phyloP scores from a whole-genome alignment of 345 rosid species.

The Stellera chamaejasme region DNA sequence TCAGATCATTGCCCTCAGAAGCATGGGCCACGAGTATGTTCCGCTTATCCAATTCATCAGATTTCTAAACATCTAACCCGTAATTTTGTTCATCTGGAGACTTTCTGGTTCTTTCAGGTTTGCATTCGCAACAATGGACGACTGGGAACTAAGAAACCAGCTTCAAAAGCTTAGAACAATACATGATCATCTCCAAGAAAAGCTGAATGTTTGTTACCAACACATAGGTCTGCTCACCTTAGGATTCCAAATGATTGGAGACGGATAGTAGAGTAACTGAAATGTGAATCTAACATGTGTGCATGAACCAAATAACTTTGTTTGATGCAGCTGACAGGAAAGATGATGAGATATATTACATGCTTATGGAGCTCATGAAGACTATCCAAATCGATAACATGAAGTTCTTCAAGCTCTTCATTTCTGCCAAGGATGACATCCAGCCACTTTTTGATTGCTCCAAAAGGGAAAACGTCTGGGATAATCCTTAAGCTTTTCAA shows the following conservation, averaged over 20 bases:
- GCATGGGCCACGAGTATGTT: constrained; percentile 57
- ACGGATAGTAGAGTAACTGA: too few relatives aligned
- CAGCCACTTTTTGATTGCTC: constrained; percentile 65
- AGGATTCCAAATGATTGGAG: too few relatives aligned
- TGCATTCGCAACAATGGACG: constrained; percentile 47
- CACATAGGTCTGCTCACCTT: constrained; percentile 42
- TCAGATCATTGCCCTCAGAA: constrained; percentile 52
- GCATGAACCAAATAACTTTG: neutral
- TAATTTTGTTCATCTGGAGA: neutral
- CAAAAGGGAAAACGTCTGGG: constrained; percentile 54
- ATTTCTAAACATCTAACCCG: neutral
- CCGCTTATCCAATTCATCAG: neutral
- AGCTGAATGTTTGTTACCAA: constrained; percentile 38
- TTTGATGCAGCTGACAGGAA: constrained; percentile 53
- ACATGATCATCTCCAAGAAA: constrained; percentile 51
- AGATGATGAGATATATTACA: constrained; percentile 40
- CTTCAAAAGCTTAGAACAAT: constrained; percentile 75
- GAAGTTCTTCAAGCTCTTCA: constrained; percentile 74
- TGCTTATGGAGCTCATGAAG: constrained; percentile 29
- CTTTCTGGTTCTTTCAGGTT: constrained; percentile 22
- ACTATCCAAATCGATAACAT: constrained; percentile 75
- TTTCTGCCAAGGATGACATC: constrained; percentile 52
- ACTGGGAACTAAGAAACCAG: constrained; percentile 78
- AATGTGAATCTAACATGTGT: too few relatives aligned
- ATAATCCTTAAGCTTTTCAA: neutral